A percentile compares a stretch with the other conserved stretches of the same genome.
Evolutionary conservation across 2,329 filamentous ascomycete species (phyloP).

Genomic region (Chlorencoelia australis): DNA sequence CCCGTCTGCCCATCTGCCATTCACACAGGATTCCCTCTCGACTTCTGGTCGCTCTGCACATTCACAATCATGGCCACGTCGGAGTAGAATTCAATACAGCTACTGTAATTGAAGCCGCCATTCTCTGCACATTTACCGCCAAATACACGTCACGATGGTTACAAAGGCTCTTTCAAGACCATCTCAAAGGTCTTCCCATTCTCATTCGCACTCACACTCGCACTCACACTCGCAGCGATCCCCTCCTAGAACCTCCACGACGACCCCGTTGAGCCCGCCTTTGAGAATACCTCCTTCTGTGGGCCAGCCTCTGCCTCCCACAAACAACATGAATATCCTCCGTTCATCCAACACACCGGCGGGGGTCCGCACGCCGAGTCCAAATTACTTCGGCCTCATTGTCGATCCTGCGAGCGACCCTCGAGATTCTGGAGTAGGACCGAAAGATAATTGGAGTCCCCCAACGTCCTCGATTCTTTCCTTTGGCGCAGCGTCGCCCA

Average conservation of each 20-base stretch:
- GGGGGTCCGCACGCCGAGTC: conserved; percentile 47
- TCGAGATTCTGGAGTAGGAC: conserved; percentile 52
- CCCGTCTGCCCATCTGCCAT: too few relatives aligned
- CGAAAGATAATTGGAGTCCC: conserved; percentile 66
- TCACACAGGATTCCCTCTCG: too few relatives aligned
- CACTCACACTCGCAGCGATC: conserved; percentile 16
- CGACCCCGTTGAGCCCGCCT: conserved; percentile 14
- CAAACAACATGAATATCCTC: conserved; percentile 11
- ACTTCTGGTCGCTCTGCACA: too few relatives aligned
- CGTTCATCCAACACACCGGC: conserved; percentile 18
- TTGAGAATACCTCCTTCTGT: conserved; percentile 19
- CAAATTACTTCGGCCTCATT: conserved; percentile 79
- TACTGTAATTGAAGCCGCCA: too few relatives aligned
- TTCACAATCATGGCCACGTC: too few relatives aligned
- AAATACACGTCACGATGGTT: conserved; percentile 25
- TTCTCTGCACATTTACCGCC: too few relatives aligned
- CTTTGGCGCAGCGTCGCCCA: conserved; percentile 57
- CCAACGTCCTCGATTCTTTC: conserved; percentile 61
- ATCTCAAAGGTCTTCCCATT: conserved; percentile 16
- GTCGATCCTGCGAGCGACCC: conserved; percentile 51
- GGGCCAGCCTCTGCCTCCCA: conserved; percentile 18
- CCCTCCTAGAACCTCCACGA: conserved; percentile 14
- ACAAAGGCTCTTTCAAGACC: conserved; percentile 23
- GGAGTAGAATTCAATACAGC: too few relatives aligned
- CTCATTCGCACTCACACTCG: conserved; percentile 21